These are phyloP conservation scores for Suillus variegatus DNA, from an alignment of 768 basidiomycete genomes.

Conservation along the genomic window DNA sequence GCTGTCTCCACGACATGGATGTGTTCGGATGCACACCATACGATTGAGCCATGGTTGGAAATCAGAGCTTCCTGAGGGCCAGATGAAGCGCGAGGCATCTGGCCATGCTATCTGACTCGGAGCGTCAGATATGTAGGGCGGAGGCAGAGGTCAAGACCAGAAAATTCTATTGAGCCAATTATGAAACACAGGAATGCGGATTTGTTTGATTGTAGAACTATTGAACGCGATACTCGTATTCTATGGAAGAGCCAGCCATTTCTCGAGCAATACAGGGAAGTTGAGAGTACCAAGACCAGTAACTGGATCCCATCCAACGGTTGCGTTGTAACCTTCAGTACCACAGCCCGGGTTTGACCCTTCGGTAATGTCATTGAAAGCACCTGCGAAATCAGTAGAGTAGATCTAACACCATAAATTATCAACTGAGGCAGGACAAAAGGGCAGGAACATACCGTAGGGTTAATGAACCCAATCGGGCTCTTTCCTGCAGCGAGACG, in stretches of 20 bases:
- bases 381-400: conserved; percentile 13
- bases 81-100: too few relatives aligned
- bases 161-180: too few relatives aligned
- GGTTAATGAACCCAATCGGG: conserved; percentile 35
- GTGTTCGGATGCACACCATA: conserved; percentile 10
- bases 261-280: conserved; percentile 29
- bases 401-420: conserved; percentile 21
- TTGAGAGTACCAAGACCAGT: conserved; percentile 17
- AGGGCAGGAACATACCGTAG: conserved; percentile 21
- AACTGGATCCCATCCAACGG: conserved; percentile 31
- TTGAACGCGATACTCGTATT: background rate
- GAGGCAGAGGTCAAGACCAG: too few relatives aligned
- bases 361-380: conserved; percentile 25
- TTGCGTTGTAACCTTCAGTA: conserved; percentile 43
- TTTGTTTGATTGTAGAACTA: too few relatives aligned
- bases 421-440: background rate
- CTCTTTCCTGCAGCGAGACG: conserved; percentile 29
- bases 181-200: too few relatives aligned
- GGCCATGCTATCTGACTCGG: too few relatives aligned
- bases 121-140: too few relatives aligned
- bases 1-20: conserved; percentile 30
- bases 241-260: conserved; percentile 31
- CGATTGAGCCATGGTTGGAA: background rate
- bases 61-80: conserved; percentile 4
- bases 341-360: conserved; percentile 51